phyloP scores from a whole-genome alignment of 148 eudicot species.

The Arctostaphylos glauca region DNA sequence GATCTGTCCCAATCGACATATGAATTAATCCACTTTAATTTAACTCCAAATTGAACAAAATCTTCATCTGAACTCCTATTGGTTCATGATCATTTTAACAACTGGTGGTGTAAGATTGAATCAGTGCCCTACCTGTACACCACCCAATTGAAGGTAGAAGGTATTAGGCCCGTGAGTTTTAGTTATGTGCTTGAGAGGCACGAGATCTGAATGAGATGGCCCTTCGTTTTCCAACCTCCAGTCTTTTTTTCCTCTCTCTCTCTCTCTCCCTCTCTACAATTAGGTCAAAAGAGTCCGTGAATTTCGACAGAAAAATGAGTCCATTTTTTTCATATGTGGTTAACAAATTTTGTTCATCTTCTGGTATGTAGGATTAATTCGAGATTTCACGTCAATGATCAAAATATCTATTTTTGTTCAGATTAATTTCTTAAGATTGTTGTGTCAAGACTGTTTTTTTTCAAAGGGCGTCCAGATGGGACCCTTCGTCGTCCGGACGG shows the following conservation, averaged over 20 bases:
- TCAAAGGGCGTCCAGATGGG: too few species aligned
- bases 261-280: background rate
- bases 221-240: background rate
- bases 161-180: conserved; percentile 9
- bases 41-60: too few species aligned
- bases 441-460: too few species aligned
- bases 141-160: background rate
- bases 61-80: too few species aligned
- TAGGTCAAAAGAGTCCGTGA: conserved; percentile 1
- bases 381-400: too few species aligned
- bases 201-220: conserved; percentile 2
- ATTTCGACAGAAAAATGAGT: background rate
- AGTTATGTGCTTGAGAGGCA: background rate
- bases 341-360: too few species aligned
- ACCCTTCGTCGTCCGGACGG: too few species aligned
- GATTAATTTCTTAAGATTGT: too few species aligned
- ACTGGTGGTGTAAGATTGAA: background rate
- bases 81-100: background rate
- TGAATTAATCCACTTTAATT: too few species aligned
- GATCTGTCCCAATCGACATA: too few species aligned
- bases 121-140: background rate
- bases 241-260: background rate
- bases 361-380: too few species aligned
- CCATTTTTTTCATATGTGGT: background rate
- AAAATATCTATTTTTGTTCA: too few species aligned